Base-by-base conservation (phyloP, 2,329 filamentous ascomycete species). In the Fusarium stilboides region DNA sequence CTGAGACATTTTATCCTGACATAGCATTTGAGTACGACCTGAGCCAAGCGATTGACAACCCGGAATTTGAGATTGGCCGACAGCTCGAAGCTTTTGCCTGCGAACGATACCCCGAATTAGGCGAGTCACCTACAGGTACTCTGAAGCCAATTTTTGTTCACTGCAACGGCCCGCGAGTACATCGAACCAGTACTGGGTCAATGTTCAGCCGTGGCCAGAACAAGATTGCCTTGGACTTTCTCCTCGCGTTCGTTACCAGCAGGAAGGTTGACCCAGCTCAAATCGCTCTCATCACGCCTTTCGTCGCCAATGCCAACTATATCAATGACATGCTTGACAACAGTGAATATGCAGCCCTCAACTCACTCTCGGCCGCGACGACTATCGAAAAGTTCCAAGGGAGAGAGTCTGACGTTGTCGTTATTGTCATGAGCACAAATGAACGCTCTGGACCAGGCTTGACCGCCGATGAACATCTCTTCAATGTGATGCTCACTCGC, bases 31-130 rank as follows among this genome's bases (percentile, higher is more conserved):
- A n/a, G 4, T 37, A 34, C 3, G 24, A 20, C 13, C 2, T 2
- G 0, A 22, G 20, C 1, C 14, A 12, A 3, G 5, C 17, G 0
- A 47, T 33, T 0, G 0, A 19, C 0, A n/a, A 46, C 0, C 14
- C 37, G 0, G 3, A 47, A 3, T 28, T 33, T 0, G 20, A 28
- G 3, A 0, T 47, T 3, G 51, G 57, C 1, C 12, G 8, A n/a
- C n/a, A 24, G 15, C 28, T 61, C 2, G 52, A 57, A 3, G 28
- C 15, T 0, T 10, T 39, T 19, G n/a, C 33, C 17, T 15, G n/a
- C 0, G 20, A 22, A 20, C 17, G 33, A 8, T 43, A 40, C 3
- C 51, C 28, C 10, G 10, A 2, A 3, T 3, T 49, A 1, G 8
- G 8, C 20, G 24, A 36, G 8, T n/a, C 28, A 0, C 36, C 20